phyloP scores from a whole-genome alignment of 1,139 yeast species.

The Suhomyces terraborum region DNA sequence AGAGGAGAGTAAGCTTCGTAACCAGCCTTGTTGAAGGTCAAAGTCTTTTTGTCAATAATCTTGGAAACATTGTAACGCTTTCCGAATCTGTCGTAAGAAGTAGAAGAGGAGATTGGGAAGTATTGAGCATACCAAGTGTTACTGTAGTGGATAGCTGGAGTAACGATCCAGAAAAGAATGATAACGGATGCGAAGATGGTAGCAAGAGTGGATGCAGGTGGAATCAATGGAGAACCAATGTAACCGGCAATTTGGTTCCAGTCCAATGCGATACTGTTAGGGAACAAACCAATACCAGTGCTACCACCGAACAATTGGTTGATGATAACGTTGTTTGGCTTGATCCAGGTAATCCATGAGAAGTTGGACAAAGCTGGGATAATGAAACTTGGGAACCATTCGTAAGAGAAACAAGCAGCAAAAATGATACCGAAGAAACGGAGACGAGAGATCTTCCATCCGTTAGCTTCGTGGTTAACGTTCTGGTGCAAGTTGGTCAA shows the following conservation, averaged over 20 bases:
- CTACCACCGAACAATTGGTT: constrained; percentile 63
- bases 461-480: constrained; percentile 55
- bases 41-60: constrained; percentile 43
- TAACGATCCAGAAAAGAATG: constrained; percentile 43
- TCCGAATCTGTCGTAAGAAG: constrained; percentile 43
- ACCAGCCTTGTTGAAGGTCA: constrained; percentile 46
- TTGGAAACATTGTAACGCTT: constrained; percentile 36
- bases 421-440: constrained; percentile 34
- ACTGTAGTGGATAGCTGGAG: constrained; percentile 45
- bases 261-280: constrained; percentile 44
- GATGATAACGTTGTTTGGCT: constrained; percentile 45
- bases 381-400: constrained; percentile 47
- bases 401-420: constrained; percentile 34
- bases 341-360: constrained; percentile 36
- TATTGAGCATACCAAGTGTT: constrained; percentile 48
- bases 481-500: constrained; percentile 63
- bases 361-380: constrained; percentile 26
- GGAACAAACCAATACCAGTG: constrained; percentile 64
- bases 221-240: constrained; percentile 65
- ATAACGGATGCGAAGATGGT: constrained; percentile 43
- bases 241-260: constrained; percentile 55
- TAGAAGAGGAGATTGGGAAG: constrained; percentile 45
- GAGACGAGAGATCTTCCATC: constrained; percentile 44
- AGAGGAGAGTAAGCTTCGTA: constrained; percentile 59
- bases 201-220: constrained; percentile 60